A percentile compares a stretch with the other conserved stretches of the same genome.
Evolutionary conservation across 2,329 filamentous ascomycete genomes (phyloP).

Genomic region (Aspergillus quadrilineatus): DNA sequence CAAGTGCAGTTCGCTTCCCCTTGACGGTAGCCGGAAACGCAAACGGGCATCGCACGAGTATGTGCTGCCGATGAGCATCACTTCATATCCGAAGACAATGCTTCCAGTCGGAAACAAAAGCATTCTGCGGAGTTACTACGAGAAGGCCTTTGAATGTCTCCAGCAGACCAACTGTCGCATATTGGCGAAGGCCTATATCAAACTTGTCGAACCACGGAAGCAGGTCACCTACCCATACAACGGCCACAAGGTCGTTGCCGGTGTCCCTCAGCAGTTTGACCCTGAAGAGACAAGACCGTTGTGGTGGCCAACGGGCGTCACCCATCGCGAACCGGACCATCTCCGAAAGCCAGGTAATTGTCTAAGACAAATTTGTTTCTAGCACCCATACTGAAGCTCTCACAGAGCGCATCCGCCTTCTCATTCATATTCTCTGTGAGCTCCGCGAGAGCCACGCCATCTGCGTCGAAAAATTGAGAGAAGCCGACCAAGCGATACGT

Average conservation of each 20-base stretch:
- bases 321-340: slow-evolving; percentile 36
- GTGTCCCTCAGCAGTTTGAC: slow-evolving; percentile 31
- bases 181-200: slow-evolving; percentile 37
- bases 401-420: slow-evolving; percentile 30
- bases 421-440: slow-evolving; percentile 37
- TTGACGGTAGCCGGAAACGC: slow-evolving; percentile 17
- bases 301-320: slow-evolving; percentile 36
- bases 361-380: not conserved
- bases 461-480: slow-evolving; percentile 33
- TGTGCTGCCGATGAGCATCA: slow-evolving; percentile 25
- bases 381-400: not conserved
- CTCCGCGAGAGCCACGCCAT: slow-evolving; percentile 34
- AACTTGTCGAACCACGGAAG: slow-evolving; percentile 38
- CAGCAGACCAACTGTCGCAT: slow-evolving; percentile 39
- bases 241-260: slow-evolving; percentile 32
- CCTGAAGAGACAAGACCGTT: slow-evolving; percentile 36
- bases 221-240: slow-evolving; percentile 40
- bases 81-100: slow-evolving; percentile 24
- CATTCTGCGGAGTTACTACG: slow-evolving; percentile 32
- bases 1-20: slow-evolving; percentile 8
- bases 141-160: slow-evolving; percentile 34
- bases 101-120: slow-evolving; percentile 26
- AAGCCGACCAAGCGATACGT: slow-evolving; percentile 35
- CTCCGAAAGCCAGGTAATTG: slow-evolving; percentile 32
- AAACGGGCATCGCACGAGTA: slow-evolving; percentile 22